Evolutionary conservation across 139 green algal species (phyloP), one percentile per base, ranked within the genome.

Genomic region (Tetratostichococcus sp.): DNA sequence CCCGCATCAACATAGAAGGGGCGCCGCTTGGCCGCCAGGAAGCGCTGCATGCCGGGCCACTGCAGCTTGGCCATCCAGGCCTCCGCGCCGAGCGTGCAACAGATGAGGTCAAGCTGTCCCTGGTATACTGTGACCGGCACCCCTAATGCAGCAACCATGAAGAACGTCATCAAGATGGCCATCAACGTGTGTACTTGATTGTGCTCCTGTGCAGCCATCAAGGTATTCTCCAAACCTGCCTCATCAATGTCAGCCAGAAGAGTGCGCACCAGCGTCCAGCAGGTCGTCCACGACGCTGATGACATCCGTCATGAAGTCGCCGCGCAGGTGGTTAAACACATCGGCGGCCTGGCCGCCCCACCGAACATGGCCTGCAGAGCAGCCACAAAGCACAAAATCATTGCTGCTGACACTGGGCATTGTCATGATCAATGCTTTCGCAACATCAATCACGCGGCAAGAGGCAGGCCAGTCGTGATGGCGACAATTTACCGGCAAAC

Each of bases 41-140:
- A 69, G n/a, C 28, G 8, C 68, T 58, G 31, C 32, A 58, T 43
- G 68, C 31, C 39, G 8, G 31, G n/a, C 71, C 71, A 75, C 21
- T 30, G 16, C 4, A 75, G 43, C 50, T 69, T 31, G 30, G 30
- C 22, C 43, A 75, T 19, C 71, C 71, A 75, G 14, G 71, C 71
- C 33, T 75, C 71, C 11, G 30, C n/a, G 8, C 74, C 74, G 35
- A 68, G 50, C 35, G 74, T 79, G 67, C 67, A 79, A 67, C 74
- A 79, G 67, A 79, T 79, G 22, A 79, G 67, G 43, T 79, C 74
- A n/a, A 79, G 67, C 67, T 79, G 74, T 17, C 74, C 74, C 17
- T 79, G 68, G 67, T 79, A 79, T n/a, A 79, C 30, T 17, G 74
- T 74, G 30, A 79, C 67, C 30, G 71, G 71, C 50, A 75, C 31